Conservation (phyloP, 1,139 yeast genomes). For the Candida buenavistaensis region DNA sequence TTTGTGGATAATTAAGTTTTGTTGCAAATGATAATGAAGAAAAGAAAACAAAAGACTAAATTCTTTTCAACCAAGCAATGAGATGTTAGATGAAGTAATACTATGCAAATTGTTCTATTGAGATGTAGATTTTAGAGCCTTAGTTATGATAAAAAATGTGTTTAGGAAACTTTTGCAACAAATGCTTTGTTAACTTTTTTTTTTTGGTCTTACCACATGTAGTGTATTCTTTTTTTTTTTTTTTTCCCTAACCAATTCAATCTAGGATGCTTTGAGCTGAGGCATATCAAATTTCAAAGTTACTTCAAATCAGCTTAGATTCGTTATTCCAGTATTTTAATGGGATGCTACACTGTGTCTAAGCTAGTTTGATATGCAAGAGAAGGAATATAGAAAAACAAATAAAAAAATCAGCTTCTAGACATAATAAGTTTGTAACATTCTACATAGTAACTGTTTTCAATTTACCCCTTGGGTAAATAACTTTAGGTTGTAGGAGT, state of each 20-base stretch:
- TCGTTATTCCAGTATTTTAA: too few relatives aligned
- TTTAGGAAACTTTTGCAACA: slow-evolving; percentile 9
- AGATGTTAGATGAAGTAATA: slow-evolving; percentile 2
- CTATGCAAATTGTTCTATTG: slow-evolving; percentile 1
- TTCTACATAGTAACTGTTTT: too few relatives aligned
- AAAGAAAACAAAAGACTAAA: background rate
- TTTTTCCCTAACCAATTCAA: background rate
- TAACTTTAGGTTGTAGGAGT: too few relatives aligned
- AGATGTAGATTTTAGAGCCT: slow-evolving; percentile 4
- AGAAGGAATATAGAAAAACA: too few relatives aligned
- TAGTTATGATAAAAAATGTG: background rate
- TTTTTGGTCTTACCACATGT: background rate
- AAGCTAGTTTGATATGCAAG: too few relatives aligned
- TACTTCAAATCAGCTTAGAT: too few relatives aligned
- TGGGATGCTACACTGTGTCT: too few relatives aligned
- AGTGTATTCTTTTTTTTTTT: background rate
- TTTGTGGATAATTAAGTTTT: background rate
- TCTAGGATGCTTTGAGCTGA: background rate
- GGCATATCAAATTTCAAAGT: slow-evolving; percentile 3
- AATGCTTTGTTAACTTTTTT: background rate
- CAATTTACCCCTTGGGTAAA: too few relatives aligned
- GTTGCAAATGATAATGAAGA: slow-evolving; percentile 6
- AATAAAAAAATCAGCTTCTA: too few relatives aligned
- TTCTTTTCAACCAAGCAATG: slow-evolving; percentile 1
- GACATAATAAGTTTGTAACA: too few relatives aligned